A percentile compares a stretch with the other conserved stretches of the same genome.
phyloP scores from a whole-genome alignment of 2,329 filamentous ascomycete genomes.

The Alternaria brassicicola region DNA sequence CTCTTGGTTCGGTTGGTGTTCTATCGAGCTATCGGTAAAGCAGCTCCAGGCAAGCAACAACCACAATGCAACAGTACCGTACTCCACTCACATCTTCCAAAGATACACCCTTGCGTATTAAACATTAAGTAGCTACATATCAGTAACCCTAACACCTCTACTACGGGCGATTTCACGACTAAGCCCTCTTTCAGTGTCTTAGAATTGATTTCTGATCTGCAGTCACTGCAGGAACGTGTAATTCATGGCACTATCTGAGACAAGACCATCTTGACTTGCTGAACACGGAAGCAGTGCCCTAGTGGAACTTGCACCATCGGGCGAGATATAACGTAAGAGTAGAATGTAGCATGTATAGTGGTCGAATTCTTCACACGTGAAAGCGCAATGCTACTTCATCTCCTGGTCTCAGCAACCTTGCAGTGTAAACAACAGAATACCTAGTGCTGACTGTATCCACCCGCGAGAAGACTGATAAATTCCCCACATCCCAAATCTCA shows the following conservation, averaged over 20 bases:
- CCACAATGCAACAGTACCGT: not conserved
- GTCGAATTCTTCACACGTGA: not conserved
- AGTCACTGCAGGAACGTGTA: no score
- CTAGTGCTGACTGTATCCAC: not conserved
- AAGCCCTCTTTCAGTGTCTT: no score
- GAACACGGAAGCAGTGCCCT: not conserved
- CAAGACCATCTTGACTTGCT: not conserved
- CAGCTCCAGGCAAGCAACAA: not conserved
- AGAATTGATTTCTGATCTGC: no score
- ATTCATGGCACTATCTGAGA: no score
- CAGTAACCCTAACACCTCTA: no score
- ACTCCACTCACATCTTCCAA: not conserved
- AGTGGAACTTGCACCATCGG: no score
- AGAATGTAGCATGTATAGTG: not conserved
- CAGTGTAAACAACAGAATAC: not conserved
- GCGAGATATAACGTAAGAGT: not conserved
- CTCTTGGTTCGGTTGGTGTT: not conserved
- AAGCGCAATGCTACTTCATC: not conserved
- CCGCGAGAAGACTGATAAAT: not conserved
- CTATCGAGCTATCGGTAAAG: not conserved
- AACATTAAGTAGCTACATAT: no score
- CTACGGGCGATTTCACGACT: no score
- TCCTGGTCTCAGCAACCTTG: not conserved
- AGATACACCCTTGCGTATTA: no score
- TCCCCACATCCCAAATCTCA: not conserved